phyloP scores from a whole-genome alignment of 2,329 filamentous ascomycete species.

The Ophiostoma ulmi region DNA sequence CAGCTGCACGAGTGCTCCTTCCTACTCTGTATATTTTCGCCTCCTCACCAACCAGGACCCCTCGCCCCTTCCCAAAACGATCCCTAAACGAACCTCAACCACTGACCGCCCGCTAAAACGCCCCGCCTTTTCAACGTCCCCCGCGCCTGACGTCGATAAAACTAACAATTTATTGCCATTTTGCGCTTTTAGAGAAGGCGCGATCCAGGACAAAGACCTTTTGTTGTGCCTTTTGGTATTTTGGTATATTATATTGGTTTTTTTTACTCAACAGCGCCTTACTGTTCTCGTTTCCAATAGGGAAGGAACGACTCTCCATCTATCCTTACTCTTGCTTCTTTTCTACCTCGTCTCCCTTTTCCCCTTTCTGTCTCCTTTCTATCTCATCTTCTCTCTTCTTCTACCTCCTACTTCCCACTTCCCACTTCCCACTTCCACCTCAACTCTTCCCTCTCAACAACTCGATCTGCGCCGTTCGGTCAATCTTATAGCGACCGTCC shows the following conservation, averaged over 20 bases:
- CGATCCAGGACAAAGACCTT: conserved; percentile 4
- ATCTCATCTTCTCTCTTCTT: conserved; percentile 2
- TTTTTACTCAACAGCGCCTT: not conserved
- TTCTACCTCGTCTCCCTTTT: not conserved
- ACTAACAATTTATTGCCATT: conserved; percentile 16
- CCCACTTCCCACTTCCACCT: not conserved
- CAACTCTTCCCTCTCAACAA: conserved; percentile 12
- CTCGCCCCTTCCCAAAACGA: conserved; percentile 13
- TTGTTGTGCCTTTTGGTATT: not conserved
- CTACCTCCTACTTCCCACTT: not conserved
- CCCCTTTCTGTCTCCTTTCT: not conserved
- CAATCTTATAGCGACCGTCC: not conserved
- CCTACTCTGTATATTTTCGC: not conserved
- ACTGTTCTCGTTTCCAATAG: not conserved
- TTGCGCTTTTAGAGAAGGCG: not conserved
- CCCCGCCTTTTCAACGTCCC: conserved; percentile 16
- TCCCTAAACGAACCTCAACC: conserved; percentile 5
- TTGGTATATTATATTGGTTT: not conserved
- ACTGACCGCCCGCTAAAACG: conserved; percentile 18
- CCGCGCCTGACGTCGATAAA: conserved; percentile 15
- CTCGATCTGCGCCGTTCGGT: not conserved
- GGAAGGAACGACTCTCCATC: conserved; percentile 7
- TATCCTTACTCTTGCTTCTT: not conserved
- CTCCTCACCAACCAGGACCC: not conserved
- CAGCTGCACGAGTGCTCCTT: not conserved